These are phyloP conservation scores for Aspergillus ruber DNA, from an alignment of 2,329 filamentous ascomycete genomes.

Conservation along the genomic window DNA sequence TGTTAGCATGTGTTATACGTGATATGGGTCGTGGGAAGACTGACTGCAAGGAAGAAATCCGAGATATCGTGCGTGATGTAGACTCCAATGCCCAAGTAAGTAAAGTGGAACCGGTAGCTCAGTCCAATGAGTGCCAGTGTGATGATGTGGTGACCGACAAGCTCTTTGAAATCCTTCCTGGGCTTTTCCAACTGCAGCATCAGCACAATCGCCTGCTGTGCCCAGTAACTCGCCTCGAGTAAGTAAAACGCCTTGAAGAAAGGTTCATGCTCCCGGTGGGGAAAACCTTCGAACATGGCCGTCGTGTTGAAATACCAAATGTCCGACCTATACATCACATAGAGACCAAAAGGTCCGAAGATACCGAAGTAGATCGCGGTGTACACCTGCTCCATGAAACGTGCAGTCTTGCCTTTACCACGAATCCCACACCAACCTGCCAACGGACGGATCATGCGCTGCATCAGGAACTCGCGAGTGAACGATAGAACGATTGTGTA, in stretches of 20 bases:
- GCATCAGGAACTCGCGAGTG: slow-evolving; percentile 94
- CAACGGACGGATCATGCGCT: slow-evolving; percentile 72
- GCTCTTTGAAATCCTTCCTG: slow-evolving; percentile 88
- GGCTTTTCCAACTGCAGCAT: slow-evolving; percentile 85
- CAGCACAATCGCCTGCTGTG: slow-evolving; percentile 85
- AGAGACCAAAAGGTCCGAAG: slow-evolving; percentile 76
- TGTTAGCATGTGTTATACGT: background rate
- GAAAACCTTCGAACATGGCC: slow-evolving; percentile 85
- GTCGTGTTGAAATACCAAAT: slow-evolving; percentile 93
- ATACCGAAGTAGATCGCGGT: slow-evolving; percentile 84
- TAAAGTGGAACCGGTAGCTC: slow-evolving; percentile 95
- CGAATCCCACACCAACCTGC: slow-evolving; percentile 64
- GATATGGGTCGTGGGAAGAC: slow-evolving; percentile 2
- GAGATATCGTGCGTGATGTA: slow-evolving; percentile 93
- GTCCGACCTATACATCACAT: slow-evolving; percentile 83
- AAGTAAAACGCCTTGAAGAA: slow-evolving; percentile 94
- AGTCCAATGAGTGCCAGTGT: slow-evolving; percentile 75
- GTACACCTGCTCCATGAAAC: slow-evolving; percentile 96
- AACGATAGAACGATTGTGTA: slow-evolving; percentile 88
- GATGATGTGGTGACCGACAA: slow-evolving; percentile 86
- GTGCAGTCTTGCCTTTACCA: slow-evolving; percentile 69
- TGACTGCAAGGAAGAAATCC: slow-evolving; percentile 88
- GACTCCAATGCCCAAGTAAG: slow-evolving; percentile 85
- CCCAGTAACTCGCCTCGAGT: slow-evolving; percentile 91
- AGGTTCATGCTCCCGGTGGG: slow-evolving; percentile 72